Evolutionary conservation across 164 flowering plant species (phyloP).

Genomic region (Kingdonia uniflora): DNA sequence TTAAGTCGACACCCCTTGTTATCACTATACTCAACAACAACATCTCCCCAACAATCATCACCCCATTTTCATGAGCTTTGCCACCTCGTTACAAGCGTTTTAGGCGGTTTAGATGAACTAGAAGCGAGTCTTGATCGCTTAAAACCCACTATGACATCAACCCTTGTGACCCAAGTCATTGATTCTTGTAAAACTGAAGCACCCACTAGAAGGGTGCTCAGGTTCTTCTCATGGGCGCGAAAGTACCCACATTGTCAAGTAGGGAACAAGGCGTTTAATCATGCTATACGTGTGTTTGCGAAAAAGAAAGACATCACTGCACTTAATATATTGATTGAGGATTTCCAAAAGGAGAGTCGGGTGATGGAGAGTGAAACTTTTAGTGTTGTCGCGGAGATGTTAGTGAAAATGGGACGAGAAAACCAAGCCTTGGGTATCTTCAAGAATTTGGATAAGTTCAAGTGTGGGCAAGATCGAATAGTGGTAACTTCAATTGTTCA

Average conservation of each 20-base stretch:
- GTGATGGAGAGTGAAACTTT: constrained; percentile 45
- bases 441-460: constrained; percentile 58
- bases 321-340: constrained; percentile 43
- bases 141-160: constrained; percentile 22
- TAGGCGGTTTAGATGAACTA: constrained; percentile 61
- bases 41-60: too few relatives aligned
- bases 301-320: constrained; percentile 47
- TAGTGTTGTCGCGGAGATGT: constrained; percentile 40
- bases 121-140: constrained; percentile 38
- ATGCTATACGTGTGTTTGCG: constrained; percentile 39
- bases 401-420: constrained; percentile 52
- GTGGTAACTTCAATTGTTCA: constrained; percentile 43
- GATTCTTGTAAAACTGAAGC: constrained; percentile 44
- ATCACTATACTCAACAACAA: background rate
- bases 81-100: constrained; percentile 25
- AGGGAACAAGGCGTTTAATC: constrained; percentile 41
- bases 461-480: constrained; percentile 34
- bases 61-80: constrained; percentile 27
- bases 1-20: background rate
- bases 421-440: constrained; percentile 67
- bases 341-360: constrained; percentile 39
- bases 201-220: constrained; percentile 50
- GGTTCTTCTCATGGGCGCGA: constrained; percentile 67
- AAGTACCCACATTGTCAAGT: constrained; percentile 20
- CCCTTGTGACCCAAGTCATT: constrained; percentile 36